Conservation (phyloP, 1,284 basidiomycete genomes). For the Marasmius fiardii region DNA sequence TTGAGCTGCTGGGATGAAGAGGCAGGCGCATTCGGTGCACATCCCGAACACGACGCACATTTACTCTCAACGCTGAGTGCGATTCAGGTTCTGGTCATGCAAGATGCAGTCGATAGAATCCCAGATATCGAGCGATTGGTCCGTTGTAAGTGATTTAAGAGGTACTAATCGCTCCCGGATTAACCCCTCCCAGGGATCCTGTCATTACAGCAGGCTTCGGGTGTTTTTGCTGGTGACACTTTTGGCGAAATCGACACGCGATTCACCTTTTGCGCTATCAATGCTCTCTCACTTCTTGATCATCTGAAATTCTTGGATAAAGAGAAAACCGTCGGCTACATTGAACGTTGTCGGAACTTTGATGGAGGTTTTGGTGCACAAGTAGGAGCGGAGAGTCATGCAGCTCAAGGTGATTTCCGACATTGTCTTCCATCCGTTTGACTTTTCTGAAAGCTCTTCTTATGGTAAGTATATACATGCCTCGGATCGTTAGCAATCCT, state of each 20-base stretch:
- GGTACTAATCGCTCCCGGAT: not conserved
- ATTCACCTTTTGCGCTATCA: conserved; percentile 87
- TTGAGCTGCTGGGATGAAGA: conserved; percentile 93
- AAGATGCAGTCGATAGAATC: conserved; percentile 77
- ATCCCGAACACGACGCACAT: conserved; percentile 93
- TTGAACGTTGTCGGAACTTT: conserved; percentile 83
- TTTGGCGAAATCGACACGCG: conserved; percentile 93
- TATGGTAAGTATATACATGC: conserved; percentile 96
- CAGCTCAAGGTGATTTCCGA: conserved; percentile 72
- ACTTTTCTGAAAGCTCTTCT: not conserved
- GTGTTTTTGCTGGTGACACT: conserved; percentile 86
- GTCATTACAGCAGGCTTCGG: conserved; percentile 80
- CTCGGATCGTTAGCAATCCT: conserved; percentile 86
- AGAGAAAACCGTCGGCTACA: conserved; percentile 70
- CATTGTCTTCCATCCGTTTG: not conserved
- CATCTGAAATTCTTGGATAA: conserved; percentile 60
- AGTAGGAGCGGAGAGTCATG: conserved; percentile 89
- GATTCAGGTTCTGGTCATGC: conserved; percentile 88
- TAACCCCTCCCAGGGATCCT: conserved; percentile 60
- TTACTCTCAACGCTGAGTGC: conserved; percentile 86
- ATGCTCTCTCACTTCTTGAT: conserved; percentile 79
- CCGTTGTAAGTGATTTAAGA: conserved; percentile 54
- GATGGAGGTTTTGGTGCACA: conserved; percentile 92
- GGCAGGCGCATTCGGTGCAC: conserved; percentile 87
- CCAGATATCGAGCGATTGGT: conserved; percentile 65